Base-by-base conservation (phyloP, 176 grass and related monocot genomes). In the Phyllostachys edulis region DNA sequence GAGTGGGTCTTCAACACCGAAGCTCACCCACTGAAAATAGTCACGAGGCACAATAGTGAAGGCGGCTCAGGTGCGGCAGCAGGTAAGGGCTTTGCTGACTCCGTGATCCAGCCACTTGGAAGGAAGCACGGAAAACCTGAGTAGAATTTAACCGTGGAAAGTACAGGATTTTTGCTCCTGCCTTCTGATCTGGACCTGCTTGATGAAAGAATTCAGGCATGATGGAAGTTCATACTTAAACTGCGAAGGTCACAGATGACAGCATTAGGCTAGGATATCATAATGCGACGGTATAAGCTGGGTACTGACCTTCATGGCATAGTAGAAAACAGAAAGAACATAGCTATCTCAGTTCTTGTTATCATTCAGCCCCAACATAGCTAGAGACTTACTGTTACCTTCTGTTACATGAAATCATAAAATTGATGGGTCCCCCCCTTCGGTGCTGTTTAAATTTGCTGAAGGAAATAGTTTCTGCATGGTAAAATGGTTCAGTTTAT, bases 1-100 rank as follows among this genome's bases (percentile, higher is more conserved):
- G 91, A 95, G 76, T 98, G 96, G 96, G 91, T 98, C 84, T 98
- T 98, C 85, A 98, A 98, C 71, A 95, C 96, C 17, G 96, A 95
- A 88, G 93, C 93, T 32, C 93, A 99, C 89, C 96, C 96, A 23
- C 46, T 99, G 76, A 94, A 87, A 89, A 96, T 96, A 69, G 85
- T 87, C 71, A 75, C 89, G 12, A 37, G 82, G 87, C 69, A 83
- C 59, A 67, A 85, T 79, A 72, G 52, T 21, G 86, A 88, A 68
- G 64, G 11, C 18, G 23, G 16, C 3, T 16, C 77, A 32, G 54
- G 54, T 56, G 20, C 54, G 7, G 59, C 63, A 18, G 63, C 17
- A 38, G 32, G 63, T 38, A 66, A 17, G 14, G 63, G 63, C 29
- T 9, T 34, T 16, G 63, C 40, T 67, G 85, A 67, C 39, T 64